Evolutionary conservation across 1,284 basidiomycete genomes (phyloP), one percentile per base, ranked within the genome.

Genomic region (Cutaneotrichosporon sp.): DNA sequence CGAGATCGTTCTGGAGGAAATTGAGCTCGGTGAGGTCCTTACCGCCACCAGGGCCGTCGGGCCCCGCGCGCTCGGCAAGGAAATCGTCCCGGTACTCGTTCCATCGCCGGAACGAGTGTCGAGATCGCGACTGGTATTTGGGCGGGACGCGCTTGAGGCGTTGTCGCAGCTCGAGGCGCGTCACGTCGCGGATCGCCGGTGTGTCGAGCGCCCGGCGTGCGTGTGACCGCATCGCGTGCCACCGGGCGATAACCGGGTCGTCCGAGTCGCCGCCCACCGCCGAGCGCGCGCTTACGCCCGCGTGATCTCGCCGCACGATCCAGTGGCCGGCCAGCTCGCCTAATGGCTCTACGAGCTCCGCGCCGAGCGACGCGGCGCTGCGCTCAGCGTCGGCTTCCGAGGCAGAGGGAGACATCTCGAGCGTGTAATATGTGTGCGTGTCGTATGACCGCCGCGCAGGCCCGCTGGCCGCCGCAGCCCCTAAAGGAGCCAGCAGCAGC

Each of bases 301-400:
- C 10, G 4, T 38, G 43, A 4, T 37, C 43, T 4, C 80, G 77
- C 14, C 89, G 82, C n/a, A 97, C 83, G 4, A 98, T 80, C 87
- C 88, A 98, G 72, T 88, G 81, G 53, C 91, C 80, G 4, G 72
- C 69, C 10, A 98, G 81, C 71, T 96, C 87, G 36, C 94, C 94
- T 13, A 86, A 86, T 58, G 81, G 84, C 67, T 94, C 90, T 47
- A 97, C 86, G 46, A 96, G 76, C 72, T 97, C 86, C 10, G 90
- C 85, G 20, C 85, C 85, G 8, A 97, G 80, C 2, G 78, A 75
- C 3, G 73, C 59, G 2, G 85, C 81, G 41, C 87, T 78, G 1
- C 59, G 45, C 1, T 58, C 54, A 10, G 68, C 65, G 0, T 44
- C 41, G 47, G 84, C 80, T 43, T 74, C 73, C 58, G 86, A 76